phyloP scores from a whole-genome alignment of 176 grass and related monocot species.

The Triticum timopheevii region DNA sequence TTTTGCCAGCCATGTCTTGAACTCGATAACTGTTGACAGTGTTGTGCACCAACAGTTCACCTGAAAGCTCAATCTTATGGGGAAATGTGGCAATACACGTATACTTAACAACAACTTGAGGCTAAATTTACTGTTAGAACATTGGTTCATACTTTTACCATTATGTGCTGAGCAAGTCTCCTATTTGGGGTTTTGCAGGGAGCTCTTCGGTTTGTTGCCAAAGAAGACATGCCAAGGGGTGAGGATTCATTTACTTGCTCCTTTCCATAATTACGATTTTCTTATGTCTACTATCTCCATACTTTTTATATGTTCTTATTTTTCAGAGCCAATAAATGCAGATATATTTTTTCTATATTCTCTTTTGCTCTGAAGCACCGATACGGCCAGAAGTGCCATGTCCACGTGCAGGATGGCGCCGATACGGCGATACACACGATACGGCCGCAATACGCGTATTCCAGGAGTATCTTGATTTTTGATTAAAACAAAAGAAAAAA shows the following conservation, averaged over 20 bases:
- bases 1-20: neutral
- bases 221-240: constrained; percentile 39
- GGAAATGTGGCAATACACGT: neutral
- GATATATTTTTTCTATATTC: neutral
- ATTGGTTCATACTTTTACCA: neutral
- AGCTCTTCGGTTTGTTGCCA: constrained; percentile 42
- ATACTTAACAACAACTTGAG: constrained; percentile 8
- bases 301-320: constrained; percentile 2
- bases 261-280: constrained; percentile 1
- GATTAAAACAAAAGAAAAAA: no score
- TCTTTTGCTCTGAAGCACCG: neutral
- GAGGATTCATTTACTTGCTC: constrained; percentile 3
- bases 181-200: constrained; percentile 26
- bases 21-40: neutral
- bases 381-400: no score
- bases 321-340: neutral
- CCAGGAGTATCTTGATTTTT: no score
- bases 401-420: no score
- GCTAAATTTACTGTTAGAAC: constrained; percentile 14
- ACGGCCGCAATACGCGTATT: no score
- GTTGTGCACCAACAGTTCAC: neutral
- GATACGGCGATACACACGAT: no score
- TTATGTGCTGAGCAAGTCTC: constrained; percentile 27
- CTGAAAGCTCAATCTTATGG: neutral
- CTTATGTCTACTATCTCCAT: constrained; percentile 2